Evolutionary conservation across 768 basidiomycete genomes (phyloP).

Genomic region (Boletus reticuloceps): DNA sequence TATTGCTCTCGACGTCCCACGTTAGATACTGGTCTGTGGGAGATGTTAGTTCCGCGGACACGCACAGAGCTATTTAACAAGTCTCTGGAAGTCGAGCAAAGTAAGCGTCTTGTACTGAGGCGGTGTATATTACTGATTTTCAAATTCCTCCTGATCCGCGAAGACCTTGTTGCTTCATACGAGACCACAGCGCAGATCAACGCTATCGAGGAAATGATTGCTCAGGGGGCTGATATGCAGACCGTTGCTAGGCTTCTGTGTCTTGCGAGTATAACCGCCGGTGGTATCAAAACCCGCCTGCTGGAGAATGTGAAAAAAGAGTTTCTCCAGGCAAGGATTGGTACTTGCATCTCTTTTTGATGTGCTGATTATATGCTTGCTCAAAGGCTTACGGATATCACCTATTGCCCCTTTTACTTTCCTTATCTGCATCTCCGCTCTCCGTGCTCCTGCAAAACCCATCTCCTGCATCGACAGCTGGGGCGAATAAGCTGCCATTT

Average conservation of each 20-base stretch:
- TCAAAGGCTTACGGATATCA: conserved; percentile 72
- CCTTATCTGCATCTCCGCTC: conserved; percentile 64
- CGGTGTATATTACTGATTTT: conserved; percentile 7
- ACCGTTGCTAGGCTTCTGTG: conserved; percentile 78
- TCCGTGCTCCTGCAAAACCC: conserved; percentile 65
- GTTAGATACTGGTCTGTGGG: conserved; percentile 91
- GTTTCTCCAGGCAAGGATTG: conserved; percentile 65
- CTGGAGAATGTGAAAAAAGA: conserved; percentile 91
- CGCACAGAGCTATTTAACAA: conserved; percentile 86
- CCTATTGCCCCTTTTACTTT: conserved; percentile 63
- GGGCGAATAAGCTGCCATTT: conserved; percentile 67
- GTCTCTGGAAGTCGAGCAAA: conserved; percentile 94
- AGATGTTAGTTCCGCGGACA: conserved; percentile 83
- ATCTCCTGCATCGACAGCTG: conserved; percentile 49
- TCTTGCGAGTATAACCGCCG: conserved; percentile 78
- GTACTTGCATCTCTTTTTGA: background rate
- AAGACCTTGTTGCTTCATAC: conserved; percentile 94
- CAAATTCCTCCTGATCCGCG: background rate
- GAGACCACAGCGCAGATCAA: conserved; percentile 74
- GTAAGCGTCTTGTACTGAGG: conserved; percentile 40
- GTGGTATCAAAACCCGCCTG: conserved; percentile 83
- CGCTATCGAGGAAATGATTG: conserved; percentile 89
- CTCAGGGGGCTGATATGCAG: conserved; percentile 81
- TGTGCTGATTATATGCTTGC: background rate
- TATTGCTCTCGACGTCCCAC: conserved; percentile 1